Base-by-base conservation (phyloP, 495 filamentous ascomycete species). In the Aspergillus leporis region DNA sequence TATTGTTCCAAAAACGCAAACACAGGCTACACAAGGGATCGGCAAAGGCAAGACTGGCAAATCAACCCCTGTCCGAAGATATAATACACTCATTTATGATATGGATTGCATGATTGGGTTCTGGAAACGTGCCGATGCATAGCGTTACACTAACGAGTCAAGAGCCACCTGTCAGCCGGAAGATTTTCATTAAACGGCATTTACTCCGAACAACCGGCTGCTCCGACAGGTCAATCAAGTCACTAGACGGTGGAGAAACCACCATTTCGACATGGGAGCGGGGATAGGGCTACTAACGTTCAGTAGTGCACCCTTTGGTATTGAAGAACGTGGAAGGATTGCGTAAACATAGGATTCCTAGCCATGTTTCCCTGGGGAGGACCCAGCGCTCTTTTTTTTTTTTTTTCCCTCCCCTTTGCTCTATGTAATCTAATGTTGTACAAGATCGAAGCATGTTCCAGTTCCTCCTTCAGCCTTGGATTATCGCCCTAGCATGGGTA, bases 11-110 rank as follows among this genome's bases (percentile, higher is more conserved):
- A 36, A 51, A 8, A 46, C 41, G 49, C 45, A 51, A n/a, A 51
- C 52, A 46, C 51, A 52, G 45, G 51, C 45, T 51, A 30, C 58
- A 31, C 56, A 28, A 55, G 40, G 57, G 58, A 50, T 51, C 19
- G 25, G 41, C 36, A 12, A 45, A 19, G n/a, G n/a, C n/a, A 7
- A 7, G 1, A 45, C 4, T 45, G 14, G 41, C 16, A 8, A 21
- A n/a, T 45, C 6, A 6, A 28, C 41, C 41, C 41, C 7, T 7
- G 6, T 19, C 41, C n/a, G 3, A 2, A 45, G 18, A 21, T 3
- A 45, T 45, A 18, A 45, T 45, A 14, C 41, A 16, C 1, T 7
- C 18, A n/a, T n/a, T n/a, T n/a, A n/a, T 18, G 6, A 7, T 47
- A 47, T 22, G 18, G 18, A 9, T 47, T 47, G 43, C 43, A 47